Evolutionary conservation across 163 green algal species (phyloP).

Genomic region (Scenedesmus sp.): DNA sequence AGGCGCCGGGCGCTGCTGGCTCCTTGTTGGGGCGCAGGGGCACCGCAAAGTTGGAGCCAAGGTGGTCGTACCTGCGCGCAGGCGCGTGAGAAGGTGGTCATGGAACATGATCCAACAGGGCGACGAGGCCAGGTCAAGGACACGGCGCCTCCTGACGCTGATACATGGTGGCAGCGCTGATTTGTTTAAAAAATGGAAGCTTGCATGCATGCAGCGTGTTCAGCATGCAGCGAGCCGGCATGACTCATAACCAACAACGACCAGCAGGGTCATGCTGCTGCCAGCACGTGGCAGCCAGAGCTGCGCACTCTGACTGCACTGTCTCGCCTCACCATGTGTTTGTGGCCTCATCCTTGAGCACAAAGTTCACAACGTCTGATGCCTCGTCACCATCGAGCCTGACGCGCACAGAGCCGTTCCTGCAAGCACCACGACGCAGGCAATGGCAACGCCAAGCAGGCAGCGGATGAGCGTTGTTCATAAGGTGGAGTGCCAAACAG

Average conservation of each 20-base stretch:
- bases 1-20: not conserved
- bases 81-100: too few relatives aligned
- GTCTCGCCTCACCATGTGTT: conserved; percentile 76
- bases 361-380: conserved; percentile 95
- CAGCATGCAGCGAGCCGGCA: too few relatives aligned
- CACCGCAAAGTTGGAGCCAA: conserved; percentile 92
- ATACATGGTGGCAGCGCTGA: too few relatives aligned
- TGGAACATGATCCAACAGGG: too few relatives aligned
- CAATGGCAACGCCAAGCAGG: not conserved
- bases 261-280: too few relatives aligned
- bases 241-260: too few relatives aligned
- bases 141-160: too few relatives aligned
- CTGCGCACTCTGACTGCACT: not conserved
- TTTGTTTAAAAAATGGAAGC: too few relatives aligned
- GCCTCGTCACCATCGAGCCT: conserved; percentile 78
- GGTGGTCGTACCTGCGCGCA: conserved; percentile 79
- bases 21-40: conserved; percentile 57
- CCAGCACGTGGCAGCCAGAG: too few relatives aligned
- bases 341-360: conserved; percentile 92
- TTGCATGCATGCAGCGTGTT: too few relatives aligned
- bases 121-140: too few relatives aligned
- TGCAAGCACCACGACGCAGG: not conserved
- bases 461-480: not conserved
- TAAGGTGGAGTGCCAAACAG: not conserved
- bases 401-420: conserved; percentile 70